Evolutionary conservation across 2,329 filamentous ascomycete species (phyloP), one percentile per base, ranked within the genome.

Genomic region (Fonsecaea multimorphosa): DNA sequence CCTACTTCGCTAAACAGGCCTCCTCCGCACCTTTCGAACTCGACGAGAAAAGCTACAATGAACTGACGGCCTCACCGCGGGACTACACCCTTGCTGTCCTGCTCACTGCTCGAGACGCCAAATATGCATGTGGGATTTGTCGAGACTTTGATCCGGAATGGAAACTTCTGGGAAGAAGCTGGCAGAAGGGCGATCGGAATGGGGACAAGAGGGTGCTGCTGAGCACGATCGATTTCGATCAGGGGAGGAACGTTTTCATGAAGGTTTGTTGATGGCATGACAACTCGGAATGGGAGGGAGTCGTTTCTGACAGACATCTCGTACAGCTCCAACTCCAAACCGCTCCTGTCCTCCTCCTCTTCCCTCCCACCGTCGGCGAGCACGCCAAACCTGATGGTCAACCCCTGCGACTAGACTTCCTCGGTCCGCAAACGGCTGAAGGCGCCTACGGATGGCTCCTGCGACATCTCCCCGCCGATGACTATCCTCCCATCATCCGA

Each of bases 61-160:
- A 91, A 71, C 81, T 98, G 71, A 96, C 91, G 2, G 81, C 86
- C 16, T 80, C 86, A 0, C 92, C 93, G 12, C 88, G 95, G 71
- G 91, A 99, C 79, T 96, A 97, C 78, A 88, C 88, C 44, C 85
- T 91, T 31, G 89, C 89, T 1, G 86, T 99, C 2, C 86, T 99
- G 14, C 82, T 99, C 70, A 99, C 95, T 0, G 95, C 95, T 40
- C 80, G 93, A 74, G 93, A 97, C 71, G 75, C 88, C 34, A 87
- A 92, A 65, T 97, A 91, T 76, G 91, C 91, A 66, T 99, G 95
- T 77, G 83, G 88, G 71, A 83, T 98, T 56, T 99, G 95, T 78
- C 86, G 88, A 59, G 92, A 96, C 60, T 97, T 99, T 78, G 91
- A 97, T 77, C 90, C 93, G 1, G 95, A 99, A 80, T 99, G 93